Conservation (phyloP, 768 basidiomycete genomes). For the Leccinum subtestaceum region DNA sequence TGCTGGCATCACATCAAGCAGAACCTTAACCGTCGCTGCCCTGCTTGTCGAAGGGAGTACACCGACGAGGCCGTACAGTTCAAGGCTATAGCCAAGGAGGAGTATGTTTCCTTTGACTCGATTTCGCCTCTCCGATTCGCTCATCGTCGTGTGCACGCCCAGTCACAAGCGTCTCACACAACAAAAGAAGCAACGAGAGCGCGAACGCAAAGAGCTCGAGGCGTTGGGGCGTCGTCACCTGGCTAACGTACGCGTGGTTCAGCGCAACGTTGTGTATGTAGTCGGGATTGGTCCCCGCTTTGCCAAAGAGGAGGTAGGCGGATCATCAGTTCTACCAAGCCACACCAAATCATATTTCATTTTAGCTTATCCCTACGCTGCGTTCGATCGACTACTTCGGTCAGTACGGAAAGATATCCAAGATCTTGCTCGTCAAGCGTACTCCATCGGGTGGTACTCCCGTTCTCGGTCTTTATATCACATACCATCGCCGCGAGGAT, state of each 20-base stretch:
- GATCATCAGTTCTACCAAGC: neutral
- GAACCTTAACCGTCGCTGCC: conserved; percentile 93
- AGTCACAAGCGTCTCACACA: conserved; percentile 95
- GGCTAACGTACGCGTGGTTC: conserved; percentile 93
- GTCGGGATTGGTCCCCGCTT: conserved; percentile 92
- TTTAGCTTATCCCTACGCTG: conserved; percentile 83
- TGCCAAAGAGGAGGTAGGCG: conserved; percentile 90
- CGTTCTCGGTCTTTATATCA: conserved; percentile 93
- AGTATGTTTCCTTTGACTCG: conserved; percentile 56
- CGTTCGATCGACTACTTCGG: conserved; percentile 97
- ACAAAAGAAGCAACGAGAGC: conserved; percentile 92
- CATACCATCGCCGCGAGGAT: conserved; percentile 91
- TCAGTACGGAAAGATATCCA: conserved; percentile 96
- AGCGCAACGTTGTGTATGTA: conserved; percentile 94
- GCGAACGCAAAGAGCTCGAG: conserved; percentile 94
- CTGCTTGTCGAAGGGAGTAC: conserved; percentile 91
- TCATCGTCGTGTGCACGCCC: conserved; percentile 15
- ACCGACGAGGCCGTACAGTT: conserved; percentile 92
- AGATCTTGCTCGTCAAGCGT: conserved; percentile 91
- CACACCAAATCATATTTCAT: conserved; percentile 4
- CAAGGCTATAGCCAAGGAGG: conserved; percentile 91
- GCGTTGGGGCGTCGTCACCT: conserved; percentile 79
- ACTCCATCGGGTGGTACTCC: conserved; percentile 70
- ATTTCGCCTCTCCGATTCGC: conserved; percentile 7
- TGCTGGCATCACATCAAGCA: conserved; percentile 99